Base-by-base conservation (phyloP, 306 rosid genomes). In the Acacia acuminata region DNA sequence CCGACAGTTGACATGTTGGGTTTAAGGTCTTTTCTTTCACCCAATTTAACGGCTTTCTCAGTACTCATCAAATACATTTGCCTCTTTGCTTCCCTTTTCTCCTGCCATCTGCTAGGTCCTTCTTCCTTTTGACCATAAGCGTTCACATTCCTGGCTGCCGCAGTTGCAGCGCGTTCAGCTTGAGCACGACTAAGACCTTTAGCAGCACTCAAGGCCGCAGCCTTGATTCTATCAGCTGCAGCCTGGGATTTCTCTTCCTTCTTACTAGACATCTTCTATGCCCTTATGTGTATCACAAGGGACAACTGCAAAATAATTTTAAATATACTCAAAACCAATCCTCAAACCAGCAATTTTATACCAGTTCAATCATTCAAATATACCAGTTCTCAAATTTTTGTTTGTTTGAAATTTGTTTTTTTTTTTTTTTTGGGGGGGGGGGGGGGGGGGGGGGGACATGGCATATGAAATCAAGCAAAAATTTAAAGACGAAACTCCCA, bases 31-130 rank as follows among this genome's bases (percentile, higher is more conserved):
- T 94, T 96, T 61, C 99, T 81, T 89, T 88, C 99, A 71, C 99
- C 99, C 90, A 96, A 89, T 82, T 87, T 90, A 58, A 96, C 99
- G 71, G 98, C 97, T 82, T 96, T 92, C 68, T 96, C 99, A 61
- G 99, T 96, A 91, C 99, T 96, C 96, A 90, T 91, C 91, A 96
- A 84, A 84, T 96, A 96, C 99, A 96, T 94, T 81, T 96, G 99
- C 84, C 99, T 92, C 92, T 94, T 96, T 2, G 98, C 98, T 81
- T 96, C 99, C 85, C 97, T 89, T 74, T 96, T 96, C 93, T 96
- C 99, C 90, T 96, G 99, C 99, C 99, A 96, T 92, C 99, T 89
- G 89, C 99, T 96, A 56, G 99, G 99, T n/a, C 99, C 98, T 88
- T 96, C 99, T 82, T 96, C 99, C 79, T 96, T 96, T 91, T 96